A percentile compares a stretch with the other conserved stretches of the same genome.
phyloP scores from a whole-genome alignment of 2,329 filamentous ascomycete genomes.

The Exutisphaerella laricina region DNA sequence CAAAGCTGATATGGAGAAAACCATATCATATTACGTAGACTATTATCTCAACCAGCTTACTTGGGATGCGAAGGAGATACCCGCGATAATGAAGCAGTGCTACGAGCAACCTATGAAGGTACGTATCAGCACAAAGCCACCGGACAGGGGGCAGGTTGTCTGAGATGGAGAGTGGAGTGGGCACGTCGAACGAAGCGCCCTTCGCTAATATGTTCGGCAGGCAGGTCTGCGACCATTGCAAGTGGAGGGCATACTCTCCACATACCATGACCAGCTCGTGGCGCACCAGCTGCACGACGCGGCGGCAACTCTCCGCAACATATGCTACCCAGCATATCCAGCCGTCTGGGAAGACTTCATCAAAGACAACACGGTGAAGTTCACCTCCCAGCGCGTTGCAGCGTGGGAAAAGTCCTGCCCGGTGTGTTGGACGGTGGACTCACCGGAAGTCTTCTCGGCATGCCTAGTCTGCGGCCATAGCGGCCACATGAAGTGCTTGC shows the following conservation, averaged over 20 bases:
- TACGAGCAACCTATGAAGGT: constrained; percentile 35
- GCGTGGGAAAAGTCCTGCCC: constrained; percentile 52
- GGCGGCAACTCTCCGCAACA: constrained; percentile 52
- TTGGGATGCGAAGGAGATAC: constrained; percentile 30
- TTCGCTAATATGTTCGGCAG: too few species aligned
- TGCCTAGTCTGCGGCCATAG: constrained; percentile 58
- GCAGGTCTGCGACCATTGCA: constrained; percentile 47
- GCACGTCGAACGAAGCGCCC: too few species aligned
- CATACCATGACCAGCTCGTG: constrained; percentile 53
- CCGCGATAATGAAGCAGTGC: constrained; percentile 36
- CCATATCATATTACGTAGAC: constrained; percentile 38
- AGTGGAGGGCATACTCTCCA: constrained; percentile 50
- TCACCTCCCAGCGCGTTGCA: constrained; percentile 53
- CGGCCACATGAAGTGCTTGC: constrained; percentile 54
- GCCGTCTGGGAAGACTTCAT: constrained; percentile 53
- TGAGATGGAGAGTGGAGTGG: too few species aligned
- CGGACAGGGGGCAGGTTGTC: neutral
- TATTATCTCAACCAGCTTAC: constrained; percentile 35
- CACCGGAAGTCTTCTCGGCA: constrained; percentile 33
- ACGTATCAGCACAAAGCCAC: neutral
- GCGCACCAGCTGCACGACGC: constrained; percentile 44
- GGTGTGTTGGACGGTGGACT: constrained; percentile 36
- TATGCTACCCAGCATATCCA: constrained; percentile 51
- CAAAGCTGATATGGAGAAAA: constrained; percentile 29
- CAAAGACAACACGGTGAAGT: constrained; percentile 49